Conservation (phyloP, 306 rosid species). For the Amphicarpaea edgeworthii region DNA sequence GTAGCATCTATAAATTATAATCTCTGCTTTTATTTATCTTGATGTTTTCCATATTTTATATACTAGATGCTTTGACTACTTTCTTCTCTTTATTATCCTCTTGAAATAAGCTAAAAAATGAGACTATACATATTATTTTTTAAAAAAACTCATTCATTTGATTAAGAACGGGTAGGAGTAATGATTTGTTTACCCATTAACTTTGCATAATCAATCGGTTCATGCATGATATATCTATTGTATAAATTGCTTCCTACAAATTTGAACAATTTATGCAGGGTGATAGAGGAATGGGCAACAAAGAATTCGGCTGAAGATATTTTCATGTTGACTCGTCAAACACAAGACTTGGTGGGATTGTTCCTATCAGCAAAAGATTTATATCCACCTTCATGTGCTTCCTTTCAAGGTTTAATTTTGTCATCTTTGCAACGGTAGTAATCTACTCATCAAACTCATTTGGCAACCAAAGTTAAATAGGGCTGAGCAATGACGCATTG, state of each 20-base stretch:
- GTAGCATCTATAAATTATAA: background rate
- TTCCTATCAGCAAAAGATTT: conserved; percentile 61
- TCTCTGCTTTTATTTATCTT: conserved; percentile 17
- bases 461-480: conserved; percentile 2
- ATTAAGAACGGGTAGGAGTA: background rate
- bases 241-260: background rate
- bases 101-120: background rate
- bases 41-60: conserved; percentile 4
- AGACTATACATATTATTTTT: background rate
- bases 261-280: conserved; percentile 63
- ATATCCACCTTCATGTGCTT: conserved; percentile 74
- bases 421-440: conserved; percentile 68
- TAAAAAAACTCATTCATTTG: background rate
- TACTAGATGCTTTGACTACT: conserved; percentile 15
- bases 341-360: conserved; percentile 59
- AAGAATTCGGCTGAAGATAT: conserved; percentile 76
- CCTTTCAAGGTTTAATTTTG: conserved; percentile 68
- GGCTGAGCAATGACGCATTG: conserved; percentile 20
- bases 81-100: background rate
- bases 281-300: conserved; percentile 71
- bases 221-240: conserved; percentile 8
- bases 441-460: conserved; percentile 16
- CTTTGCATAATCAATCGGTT: background rate
- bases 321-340: conserved; percentile 74
- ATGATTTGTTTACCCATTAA: no score